Evolutionary conservation across 306 rosid genomes (phyloP).

Genomic region (Cicer arietinum): DNA sequence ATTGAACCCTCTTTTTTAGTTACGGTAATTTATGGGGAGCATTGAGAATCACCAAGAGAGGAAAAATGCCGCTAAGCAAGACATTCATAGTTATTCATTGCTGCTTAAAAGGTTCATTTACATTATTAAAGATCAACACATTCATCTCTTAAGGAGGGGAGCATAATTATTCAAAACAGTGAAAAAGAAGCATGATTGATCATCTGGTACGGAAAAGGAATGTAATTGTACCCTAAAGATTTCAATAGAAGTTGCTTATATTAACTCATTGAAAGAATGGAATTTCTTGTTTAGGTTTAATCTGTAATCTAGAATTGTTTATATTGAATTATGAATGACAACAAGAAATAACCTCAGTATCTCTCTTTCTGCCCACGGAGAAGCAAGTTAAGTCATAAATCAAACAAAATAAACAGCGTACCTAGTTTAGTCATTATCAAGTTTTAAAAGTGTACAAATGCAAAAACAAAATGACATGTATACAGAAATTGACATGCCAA

Average conservation of each 20-base stretch:
- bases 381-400: background rate
- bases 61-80: background rate
- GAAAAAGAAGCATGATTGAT: background rate
- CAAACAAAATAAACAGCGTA: background rate
- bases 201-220: background rate
- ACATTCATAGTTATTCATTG: background rate
- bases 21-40: background rate
- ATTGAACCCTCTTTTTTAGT: background rate
- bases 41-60: background rate
- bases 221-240: background rate
- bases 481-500: background rate
- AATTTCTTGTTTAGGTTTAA: background rate
- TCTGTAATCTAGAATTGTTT: background rate
- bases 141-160: too few species aligned
- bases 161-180: background rate
- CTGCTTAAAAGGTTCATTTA: conserved; percentile 3
- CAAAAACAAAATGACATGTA: background rate
- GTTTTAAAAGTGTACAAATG: background rate
- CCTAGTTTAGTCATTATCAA: background rate
- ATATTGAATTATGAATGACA: background rate
- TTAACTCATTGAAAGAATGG: background rate
- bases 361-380: background rate
- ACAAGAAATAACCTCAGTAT: background rate
- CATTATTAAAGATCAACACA: background rate
- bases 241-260: background rate